Conservation (phyloP, 257 asterid genomes). For the Solanum tacnaense region DNA sequence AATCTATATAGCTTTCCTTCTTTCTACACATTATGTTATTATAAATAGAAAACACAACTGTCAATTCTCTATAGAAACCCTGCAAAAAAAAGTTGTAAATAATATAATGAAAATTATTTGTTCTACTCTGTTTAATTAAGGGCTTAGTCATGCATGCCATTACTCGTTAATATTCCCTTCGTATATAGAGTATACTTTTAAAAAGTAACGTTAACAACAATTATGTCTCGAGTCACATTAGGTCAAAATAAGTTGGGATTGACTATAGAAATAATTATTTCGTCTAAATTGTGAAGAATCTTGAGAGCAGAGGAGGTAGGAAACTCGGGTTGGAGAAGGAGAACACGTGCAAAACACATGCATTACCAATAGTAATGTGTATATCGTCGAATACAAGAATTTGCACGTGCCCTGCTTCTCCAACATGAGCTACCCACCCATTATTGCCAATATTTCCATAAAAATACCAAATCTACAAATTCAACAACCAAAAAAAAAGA, state of each 20-base stretch:
- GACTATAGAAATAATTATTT: neutral
- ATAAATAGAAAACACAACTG: neutral
- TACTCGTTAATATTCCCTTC: neutral
- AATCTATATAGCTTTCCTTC: neutral
- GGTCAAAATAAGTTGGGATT: neutral
- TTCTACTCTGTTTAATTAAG: neutral
- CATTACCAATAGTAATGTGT: neutral
- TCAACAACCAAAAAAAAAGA: neutral
- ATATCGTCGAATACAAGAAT: neutral
- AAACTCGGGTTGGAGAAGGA: conserved; percentile 72
- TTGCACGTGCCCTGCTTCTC: conserved; percentile 97
- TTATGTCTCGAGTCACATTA: neutral
- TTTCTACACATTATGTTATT: neutral
- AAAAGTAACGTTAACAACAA: neutral
- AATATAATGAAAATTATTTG: neutral
- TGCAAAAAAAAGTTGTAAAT: neutral
- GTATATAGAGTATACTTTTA: neutral
- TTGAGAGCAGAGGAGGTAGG: conserved; percentile 14
- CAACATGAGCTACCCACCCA: conserved; percentile 46
- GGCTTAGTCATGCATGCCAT: neutral
- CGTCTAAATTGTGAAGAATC: neutral
- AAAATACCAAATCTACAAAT: neutral
- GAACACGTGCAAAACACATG: conserved; percentile 65
- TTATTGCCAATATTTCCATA: neutral
- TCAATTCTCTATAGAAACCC: neutral